Percentiles rank a stretch among this genome's conserved stretches.
These are phyloP conservation scores for Clavariopsis aquatica DNA, from an alignment of 495 filamentous ascomycete genomes.

Conservation along the genomic window DNA sequence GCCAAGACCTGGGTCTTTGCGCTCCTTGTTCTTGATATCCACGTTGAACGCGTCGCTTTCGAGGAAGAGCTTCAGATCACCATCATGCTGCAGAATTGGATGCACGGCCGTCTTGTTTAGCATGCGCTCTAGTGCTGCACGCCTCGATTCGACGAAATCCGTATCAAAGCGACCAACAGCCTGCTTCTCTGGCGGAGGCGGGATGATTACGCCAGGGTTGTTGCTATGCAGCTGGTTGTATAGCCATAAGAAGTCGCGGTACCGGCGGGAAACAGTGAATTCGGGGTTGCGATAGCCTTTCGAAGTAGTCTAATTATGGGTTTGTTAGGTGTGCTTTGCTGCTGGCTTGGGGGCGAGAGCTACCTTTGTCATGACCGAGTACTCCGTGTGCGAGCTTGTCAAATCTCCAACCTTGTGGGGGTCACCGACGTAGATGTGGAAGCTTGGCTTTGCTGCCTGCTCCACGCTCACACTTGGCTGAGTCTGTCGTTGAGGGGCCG, in stretches of 20 bases:
- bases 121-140: constrained; percentile 93
- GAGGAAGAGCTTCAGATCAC: constrained; percentile 90
- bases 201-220: constrained; percentile 92
- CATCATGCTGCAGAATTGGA: constrained; percentile 88
- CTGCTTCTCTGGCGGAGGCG: constrained; percentile 96
- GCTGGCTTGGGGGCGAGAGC: no score
- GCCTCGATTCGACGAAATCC: constrained; percentile 90
- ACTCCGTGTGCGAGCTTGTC: constrained; percentile 96
- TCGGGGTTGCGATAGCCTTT: constrained; percentile 90
- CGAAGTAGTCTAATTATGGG: constrained; percentile 72
- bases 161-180: constrained; percentile 94
- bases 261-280: constrained; percentile 88
- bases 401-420: constrained; percentile 97
- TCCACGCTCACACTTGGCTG: constrained; percentile 85
- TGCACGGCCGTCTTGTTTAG: constrained; percentile 91
- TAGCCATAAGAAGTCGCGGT: constrained; percentile 96
- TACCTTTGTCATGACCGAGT: constrained; percentile 93
- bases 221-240: constrained; percentile 91
- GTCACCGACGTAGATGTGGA: constrained; percentile 92
- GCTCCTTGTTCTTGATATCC: constrained; percentile 97
- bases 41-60: constrained; percentile 94
- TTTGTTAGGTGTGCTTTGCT: no score
- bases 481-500: constrained; percentile 58
- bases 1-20: constrained; percentile 77
- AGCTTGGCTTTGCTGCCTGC: constrained; percentile 85